phyloP scores from a whole-genome alignment of 75 land plant genomes.

The Adiantum capillusveneris region DNA sequence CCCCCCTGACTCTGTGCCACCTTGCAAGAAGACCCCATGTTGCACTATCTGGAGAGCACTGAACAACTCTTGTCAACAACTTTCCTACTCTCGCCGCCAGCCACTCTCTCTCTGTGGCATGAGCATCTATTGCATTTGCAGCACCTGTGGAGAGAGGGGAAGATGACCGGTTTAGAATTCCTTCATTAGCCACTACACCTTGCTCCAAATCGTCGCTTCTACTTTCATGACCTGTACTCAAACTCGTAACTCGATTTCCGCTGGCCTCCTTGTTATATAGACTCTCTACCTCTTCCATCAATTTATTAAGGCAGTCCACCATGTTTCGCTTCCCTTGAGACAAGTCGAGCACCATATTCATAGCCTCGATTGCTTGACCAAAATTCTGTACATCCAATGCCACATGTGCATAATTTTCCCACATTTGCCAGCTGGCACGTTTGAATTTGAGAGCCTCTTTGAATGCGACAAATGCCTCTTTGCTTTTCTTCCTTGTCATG shows the following conservation, averaged over 20 bases:
- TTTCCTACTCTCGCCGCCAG: slow-evolving; percentile 11
- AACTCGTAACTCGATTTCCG: too few relatives aligned
- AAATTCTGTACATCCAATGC: slow-evolving; percentile 58
- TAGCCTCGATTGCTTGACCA: slow-evolving; percentile 74
- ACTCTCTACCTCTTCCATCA: slow-evolving; percentile 51
- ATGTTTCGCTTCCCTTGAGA: slow-evolving; percentile 60
- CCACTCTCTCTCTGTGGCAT: background rate
- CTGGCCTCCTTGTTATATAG: too few relatives aligned
- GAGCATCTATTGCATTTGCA: background rate
- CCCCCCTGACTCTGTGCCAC: slow-evolving; percentile 79
- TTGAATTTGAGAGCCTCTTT: slow-evolving; percentile 90
- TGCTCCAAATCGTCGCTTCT: background rate
- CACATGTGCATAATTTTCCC: slow-evolving; percentile 90
- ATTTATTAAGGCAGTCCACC: slow-evolving; percentile 34
- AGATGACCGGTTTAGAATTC: background rate
- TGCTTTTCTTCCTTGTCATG: slow-evolving; percentile 70
- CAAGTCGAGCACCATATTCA: slow-evolving; percentile 66
- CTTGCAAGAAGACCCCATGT: slow-evolving; percentile 90
- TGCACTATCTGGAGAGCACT: slow-evolving; percentile 44
- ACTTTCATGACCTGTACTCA: background rate
- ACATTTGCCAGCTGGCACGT: slow-evolving; percentile 93
- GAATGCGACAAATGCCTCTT: slow-evolving; percentile 79
- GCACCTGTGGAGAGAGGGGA: background rate
- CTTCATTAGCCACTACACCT: slow-evolving; percentile 1
- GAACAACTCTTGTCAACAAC: slow-evolving; percentile 33